phyloP scores from a whole-genome alignment of 1,139 yeast genomes.

The Kurtzmaniella quercitrusa region DNA sequence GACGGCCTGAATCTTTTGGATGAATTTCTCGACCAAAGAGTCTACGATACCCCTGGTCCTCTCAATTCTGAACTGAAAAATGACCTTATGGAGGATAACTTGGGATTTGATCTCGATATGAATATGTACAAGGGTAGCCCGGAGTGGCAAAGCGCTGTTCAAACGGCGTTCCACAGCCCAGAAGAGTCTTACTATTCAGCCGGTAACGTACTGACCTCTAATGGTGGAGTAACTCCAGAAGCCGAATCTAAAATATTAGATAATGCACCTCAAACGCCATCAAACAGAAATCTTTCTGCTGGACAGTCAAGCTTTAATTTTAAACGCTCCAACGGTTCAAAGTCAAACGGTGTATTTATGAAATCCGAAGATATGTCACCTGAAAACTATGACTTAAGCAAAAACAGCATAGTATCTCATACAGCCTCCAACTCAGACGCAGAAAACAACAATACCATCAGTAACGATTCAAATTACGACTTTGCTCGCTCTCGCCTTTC shows the following conservation, averaged over 20 bases:
- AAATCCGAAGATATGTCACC: constrained; percentile 9
- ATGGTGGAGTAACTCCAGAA: not conserved
- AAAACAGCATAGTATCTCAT: constrained; percentile 14
- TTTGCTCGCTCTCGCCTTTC: constrained; percentile 49
- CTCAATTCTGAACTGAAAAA: constrained; percentile 13
- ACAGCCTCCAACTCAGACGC: constrained; percentile 13
- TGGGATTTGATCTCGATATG: constrained; percentile 2
- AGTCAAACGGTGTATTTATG: not conserved
- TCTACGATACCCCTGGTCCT: constrained; percentile 35
- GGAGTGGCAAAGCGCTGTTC: constrained; percentile 4
- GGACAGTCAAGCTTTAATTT: not conserved
- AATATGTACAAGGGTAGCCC: constrained; percentile 1
- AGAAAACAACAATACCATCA: constrained; percentile 4
- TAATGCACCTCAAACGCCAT: not conserved
- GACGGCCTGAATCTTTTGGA: constrained; percentile 45
- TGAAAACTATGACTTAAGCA: constrained; percentile 17
- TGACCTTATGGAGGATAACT: constrained; percentile 2
- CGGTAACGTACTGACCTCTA: not conserved
- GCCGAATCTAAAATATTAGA: not conserved
- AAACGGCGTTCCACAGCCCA: constrained; percentile 7
- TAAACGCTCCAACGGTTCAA: not conserved
- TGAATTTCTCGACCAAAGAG: constrained; percentile 56
- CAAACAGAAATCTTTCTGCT: not conserved
- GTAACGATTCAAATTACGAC: constrained; percentile 34
- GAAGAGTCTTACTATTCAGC: constrained; percentile 3